Conservation (phyloP, 2,329 filamentous ascomycete genomes). For the Paraphoma sp. region DNA sequence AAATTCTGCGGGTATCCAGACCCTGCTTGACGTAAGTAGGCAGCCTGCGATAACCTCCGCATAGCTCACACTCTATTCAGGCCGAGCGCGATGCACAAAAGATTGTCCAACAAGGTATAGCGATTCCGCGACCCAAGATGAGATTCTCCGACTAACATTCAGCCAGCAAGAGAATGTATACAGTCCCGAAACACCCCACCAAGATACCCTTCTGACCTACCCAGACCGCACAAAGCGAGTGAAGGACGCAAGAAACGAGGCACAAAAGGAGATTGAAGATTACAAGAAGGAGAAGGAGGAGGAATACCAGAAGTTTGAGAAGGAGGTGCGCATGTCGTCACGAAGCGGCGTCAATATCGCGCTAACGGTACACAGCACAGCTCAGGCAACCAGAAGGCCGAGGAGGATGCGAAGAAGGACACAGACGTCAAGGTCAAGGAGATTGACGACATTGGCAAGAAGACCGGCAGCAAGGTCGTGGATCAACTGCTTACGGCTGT, state of each 20-base stretch:
- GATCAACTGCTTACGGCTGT: conserved; percentile 85
- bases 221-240: conserved; percentile 93
- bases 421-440: conserved; percentile 81
- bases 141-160: conserved; percentile 16
- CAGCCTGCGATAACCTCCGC: conserved; percentile 30
- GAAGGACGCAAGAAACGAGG: conserved; percentile 94
- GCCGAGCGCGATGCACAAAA: conserved; percentile 98
- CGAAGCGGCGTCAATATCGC: neutral
- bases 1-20: conserved; percentile 98
- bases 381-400: conserved; percentile 80
- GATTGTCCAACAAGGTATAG: conserved; percentile 92
- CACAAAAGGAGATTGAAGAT: conserved; percentile 96
- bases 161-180: conserved; percentile 83
- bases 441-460: conserved; percentile 81
- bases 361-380: conserved; percentile 71
- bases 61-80: conserved; percentile 60
- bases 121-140: neutral
- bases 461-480: conserved; percentile 80
- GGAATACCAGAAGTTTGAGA: conserved; percentile 94
- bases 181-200: conserved; percentile 4
- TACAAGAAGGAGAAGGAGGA: conserved; percentile 90
- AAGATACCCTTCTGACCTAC: conserved; percentile 26
- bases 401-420: conserved; percentile 77
- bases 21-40: conserved; percentile 87
- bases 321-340: conserved; percentile 62